Base-by-base conservation (phyloP, 306 rosid genomes). In the Rosa chinensis region DNA sequence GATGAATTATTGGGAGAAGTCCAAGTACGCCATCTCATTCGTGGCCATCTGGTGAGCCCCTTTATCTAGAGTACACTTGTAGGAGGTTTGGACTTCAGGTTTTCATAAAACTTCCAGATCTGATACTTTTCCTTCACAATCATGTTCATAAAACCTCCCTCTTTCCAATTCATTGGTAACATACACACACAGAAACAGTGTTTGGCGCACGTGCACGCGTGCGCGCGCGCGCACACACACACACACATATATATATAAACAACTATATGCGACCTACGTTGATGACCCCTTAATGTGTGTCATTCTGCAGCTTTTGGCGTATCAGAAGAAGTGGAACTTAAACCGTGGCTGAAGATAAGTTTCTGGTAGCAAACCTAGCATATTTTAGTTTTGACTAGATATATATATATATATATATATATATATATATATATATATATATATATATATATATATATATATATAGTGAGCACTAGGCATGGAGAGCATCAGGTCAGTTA, bases 1-100 rank as follows among this genome's bases (percentile, higher is more conserved):
- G 78, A 86, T 81, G 90, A 90, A 82, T 87, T 92, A 37, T 73
- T 93, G 81, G 90, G 85, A 59, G 91, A 88, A 76, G 86, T 91
- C 44, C 79, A n/a, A 74, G 75, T 71, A 5, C 66, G 53, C 17
- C 78, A 79, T 69, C 49, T 78, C 69, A 37, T 47, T 50, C 35
- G 53, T 42, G 92, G 95, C 81, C 50, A 85, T 86, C 80, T 93
- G 93, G 97, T 93, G 89, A 84, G 71, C 78, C 35, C 56, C 56
- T 39, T 72, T 72, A 49, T 77, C 32, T 63, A 64, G 16, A 81
- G 62, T 69, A 62, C 47, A 49, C 44, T 13, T 58, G 13, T n/a
- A 17, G 35, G 55, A 45, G 43, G 47, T 64, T 64, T 66, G 10
- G 47, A 37, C 20, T 66, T 32, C 21, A 12, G 18, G 9, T 62